Conservation (phyloP, 441 rosid genomes). For the Eruca vesicaria region DNA sequence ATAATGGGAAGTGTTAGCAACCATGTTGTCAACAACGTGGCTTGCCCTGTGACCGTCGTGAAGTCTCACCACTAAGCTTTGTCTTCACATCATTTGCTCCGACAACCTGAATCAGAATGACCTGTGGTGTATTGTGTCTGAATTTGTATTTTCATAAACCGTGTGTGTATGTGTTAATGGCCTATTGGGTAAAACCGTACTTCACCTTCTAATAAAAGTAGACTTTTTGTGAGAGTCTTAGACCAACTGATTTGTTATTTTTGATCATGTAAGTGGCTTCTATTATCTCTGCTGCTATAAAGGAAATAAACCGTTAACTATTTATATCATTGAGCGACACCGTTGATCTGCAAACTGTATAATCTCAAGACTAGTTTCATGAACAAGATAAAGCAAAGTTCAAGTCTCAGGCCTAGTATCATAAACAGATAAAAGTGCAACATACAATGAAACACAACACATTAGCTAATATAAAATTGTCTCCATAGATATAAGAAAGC, state of each 20-base stretch:
- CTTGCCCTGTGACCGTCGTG: conserved; percentile 88
- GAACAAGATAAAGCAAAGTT: not conserved
- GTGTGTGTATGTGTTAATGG: not conserved
- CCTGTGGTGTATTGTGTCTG: not conserved
- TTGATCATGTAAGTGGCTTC: too few relatives aligned
- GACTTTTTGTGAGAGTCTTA: not conserved
- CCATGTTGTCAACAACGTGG: conserved; percentile 76
- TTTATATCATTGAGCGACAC: too few relatives aligned
- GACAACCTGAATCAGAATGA: not conserved
- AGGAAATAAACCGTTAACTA: not conserved
- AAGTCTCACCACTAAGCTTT: conserved; percentile 42
- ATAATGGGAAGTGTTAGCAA: conserved; percentile 95
- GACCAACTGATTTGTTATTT: too few relatives aligned
- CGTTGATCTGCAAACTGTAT: not conserved
- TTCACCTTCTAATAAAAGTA: conserved; percentile 10
- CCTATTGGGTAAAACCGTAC: not conserved
- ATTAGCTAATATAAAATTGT: not conserved
- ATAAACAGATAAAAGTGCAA: not conserved
- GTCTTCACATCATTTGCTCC: not conserved
- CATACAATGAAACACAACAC: not conserved
- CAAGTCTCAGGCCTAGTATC: not conserved
- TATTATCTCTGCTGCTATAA: too few relatives aligned
- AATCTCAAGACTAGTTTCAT: not conserved
- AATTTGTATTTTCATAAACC: not conserved
- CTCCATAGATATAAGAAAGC: conserved; percentile 4